Base-by-base conservation (phyloP, 202 grass and related monocot genomes). In the Setaria italica region DNA sequence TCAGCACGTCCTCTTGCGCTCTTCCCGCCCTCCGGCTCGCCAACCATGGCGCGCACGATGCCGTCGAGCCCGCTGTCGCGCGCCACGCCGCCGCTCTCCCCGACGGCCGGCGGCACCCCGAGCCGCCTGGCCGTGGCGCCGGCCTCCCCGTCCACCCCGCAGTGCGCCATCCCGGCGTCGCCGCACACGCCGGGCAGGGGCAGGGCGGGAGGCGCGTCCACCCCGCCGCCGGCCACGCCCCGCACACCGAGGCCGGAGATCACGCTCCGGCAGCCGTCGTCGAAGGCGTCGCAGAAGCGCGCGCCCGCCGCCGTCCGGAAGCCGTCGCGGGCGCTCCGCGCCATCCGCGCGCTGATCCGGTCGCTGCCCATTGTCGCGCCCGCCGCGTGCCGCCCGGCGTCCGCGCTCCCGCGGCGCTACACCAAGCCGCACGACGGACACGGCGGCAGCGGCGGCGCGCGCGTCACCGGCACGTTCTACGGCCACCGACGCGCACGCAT, bases 401-500 rank as follows among this genome's bases (percentile, higher is more conserved):
- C 91, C 16, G 86, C 86, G 5, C 79, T 84, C 65, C 75, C 84
- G 72, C 81, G 85, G 3, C 89, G 86, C 25, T 68, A 82, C 86
- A 51, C 33, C 75, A 74, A 77, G 77, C 80, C 78, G 70, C 91
- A 90, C 77, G 89, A 87, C 81, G 80, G 86, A 20, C 80, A 88
- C 80, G 66, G 43, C 72, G 33, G 56, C 55, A 33, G 82, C 14
- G 42, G 80, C 17, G 86, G 88, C 34, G 43, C 80, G 47, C 92
- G 92, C 71, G 84, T 90, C 41, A 91, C 89, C 10, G 86, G 86
- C 11, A 94, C 92, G 32, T 90, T 94, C 83, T 94, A 87, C 86
- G 86, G 92, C 34, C 89, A 87, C 80, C 86, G 80, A 4, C 87
- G 89, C 19, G 86, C 84, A 11, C 89, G 92, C 51, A 82, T 94